Percentiles rank a stretch among this genome's conserved stretches.
Conservation (phyloP, 2,329 filamentous ascomycete species). For the Amauroascus niger region DNA sequence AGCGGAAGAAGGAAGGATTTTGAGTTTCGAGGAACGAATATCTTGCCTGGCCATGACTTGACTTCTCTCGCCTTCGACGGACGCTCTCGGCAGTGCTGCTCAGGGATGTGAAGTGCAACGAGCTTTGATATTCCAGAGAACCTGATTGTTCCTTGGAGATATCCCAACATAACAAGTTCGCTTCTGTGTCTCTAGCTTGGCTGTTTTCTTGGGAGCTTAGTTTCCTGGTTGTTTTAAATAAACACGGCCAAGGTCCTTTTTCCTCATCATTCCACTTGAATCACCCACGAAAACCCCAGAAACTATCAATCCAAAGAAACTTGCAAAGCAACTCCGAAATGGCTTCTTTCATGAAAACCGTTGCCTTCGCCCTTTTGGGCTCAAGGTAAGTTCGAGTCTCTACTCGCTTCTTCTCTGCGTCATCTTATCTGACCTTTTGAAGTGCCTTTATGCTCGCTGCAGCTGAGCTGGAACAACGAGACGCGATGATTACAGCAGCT, state of each 20-base stretch:
- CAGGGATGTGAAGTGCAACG: neutral
- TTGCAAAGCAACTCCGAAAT: neutral
- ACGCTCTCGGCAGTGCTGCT: neutral
- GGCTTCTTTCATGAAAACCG: constrained; percentile 1
- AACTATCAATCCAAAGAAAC: neutral
- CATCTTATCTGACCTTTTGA: neutral
- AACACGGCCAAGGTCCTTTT: neutral
- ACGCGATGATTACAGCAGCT: neutral
- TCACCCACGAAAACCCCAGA: too few relatives aligned
- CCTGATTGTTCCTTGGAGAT: neutral
- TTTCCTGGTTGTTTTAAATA: neutral
- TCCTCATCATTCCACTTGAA: neutral
- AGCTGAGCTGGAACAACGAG: neutral
- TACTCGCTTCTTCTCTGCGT: neutral
- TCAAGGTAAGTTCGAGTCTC: neutral
- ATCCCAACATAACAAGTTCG: neutral
- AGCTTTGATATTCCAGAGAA: neutral
- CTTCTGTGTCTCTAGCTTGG: neutral
- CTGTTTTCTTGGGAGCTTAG: neutral
- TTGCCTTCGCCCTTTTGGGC: neutral
- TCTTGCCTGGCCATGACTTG: neutral
- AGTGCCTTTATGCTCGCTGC: constrained; percentile 10
- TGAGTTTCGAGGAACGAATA: neutral
- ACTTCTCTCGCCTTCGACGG: neutral
- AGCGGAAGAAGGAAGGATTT: neutral